These are phyloP conservation scores for Setaria viridis DNA, from an alignment of 202 grass and related monocot genomes.

Conservation along the genomic window DNA sequence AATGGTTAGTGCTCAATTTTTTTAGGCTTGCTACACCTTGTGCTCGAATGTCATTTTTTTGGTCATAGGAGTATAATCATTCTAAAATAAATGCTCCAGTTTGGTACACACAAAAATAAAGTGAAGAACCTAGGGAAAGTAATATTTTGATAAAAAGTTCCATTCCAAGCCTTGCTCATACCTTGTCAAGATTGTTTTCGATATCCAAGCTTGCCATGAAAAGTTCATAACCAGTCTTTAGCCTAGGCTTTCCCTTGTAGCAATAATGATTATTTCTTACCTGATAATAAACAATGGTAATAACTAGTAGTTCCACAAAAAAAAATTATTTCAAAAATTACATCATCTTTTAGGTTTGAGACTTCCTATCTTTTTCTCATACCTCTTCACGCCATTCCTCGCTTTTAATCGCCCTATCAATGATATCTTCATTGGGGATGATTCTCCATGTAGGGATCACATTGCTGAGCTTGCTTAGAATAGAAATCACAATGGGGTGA, in stretches of 20 bases:
- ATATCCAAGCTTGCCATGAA: constrained; percentile 65
- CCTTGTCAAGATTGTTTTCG: constrained; percentile 74
- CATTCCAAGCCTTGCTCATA: not conserved
- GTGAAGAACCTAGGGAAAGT: not conserved
- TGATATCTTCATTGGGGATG: constrained; percentile 67
- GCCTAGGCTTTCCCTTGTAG: constrained; percentile 75
- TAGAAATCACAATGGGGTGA: constrained; percentile 52
- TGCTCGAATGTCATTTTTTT: too few species aligned
- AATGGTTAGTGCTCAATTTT: too few species aligned
- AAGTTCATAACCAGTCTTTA: constrained; percentile 68
- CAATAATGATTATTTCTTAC: constrained; percentile 65
- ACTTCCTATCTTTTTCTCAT: not conserved
- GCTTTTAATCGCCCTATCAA: constrained; percentile 61
- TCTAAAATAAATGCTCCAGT: too few species aligned
- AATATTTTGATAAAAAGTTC: not conserved
- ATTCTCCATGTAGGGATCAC: constrained; percentile 72
- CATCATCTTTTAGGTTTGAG: not conserved
- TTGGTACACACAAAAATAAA: too few species aligned
- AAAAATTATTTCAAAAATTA: not conserved
- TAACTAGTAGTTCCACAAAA: not conserved
- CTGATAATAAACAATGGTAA: constrained; percentile 19
- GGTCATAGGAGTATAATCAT: too few species aligned
- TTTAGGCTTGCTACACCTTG: too few species aligned
- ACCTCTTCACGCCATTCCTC: constrained; percentile 66
- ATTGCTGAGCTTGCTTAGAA: constrained; percentile 57